Base-by-base conservation (phyloP, 768 basidiomycete genomes). In the Boletus subcaerulescens region DNA sequence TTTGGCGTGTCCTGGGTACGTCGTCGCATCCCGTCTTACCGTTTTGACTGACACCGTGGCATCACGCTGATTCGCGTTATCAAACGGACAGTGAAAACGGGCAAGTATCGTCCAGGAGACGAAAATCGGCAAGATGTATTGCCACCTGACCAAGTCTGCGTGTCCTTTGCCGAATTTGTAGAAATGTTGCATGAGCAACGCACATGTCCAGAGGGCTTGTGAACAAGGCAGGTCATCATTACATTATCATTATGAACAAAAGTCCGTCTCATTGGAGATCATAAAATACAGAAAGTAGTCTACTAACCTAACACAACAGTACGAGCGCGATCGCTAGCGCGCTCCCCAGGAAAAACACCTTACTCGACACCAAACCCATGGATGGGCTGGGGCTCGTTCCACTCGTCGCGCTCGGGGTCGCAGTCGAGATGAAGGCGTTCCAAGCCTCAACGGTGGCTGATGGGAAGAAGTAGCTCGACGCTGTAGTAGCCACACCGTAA, bases 31-130 rank as follows among this genome's bases (percentile, higher is more conserved):
- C 24, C 2, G 17, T n/a, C 1, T 20, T 26, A 35, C 15, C 26
- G 4, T n/a, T 31, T 32, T 10, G 24, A 6, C 10, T 5, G 22
- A 17, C 5, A 3, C 24, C 0, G 22, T 20, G 17, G 3, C 17
- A n/a, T 22, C 14, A 26, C 12, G 5, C 57, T 45, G 43, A 52
- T 33, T 32, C 2, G 18, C 8, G 15, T 29, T 29, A 29, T 29
- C 26, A 29, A 9, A 26, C 33, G 29, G 41, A 44, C 26, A 84
- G 87, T 87, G 22, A 77, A 75, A 62, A 86, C 87, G 6, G 87
- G 88, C 12, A 90, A 89, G 62, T 89, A 87, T 63, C 75, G 87
- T 3, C 18, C 70, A 4, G 85, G 83, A 3, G 83, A 85, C 59
- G 87, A 88, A 65, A 50, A 42, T 6, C 71, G 69, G 51, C 50